Conservation (phyloP, 108 stramenopile genomes). For the Nitzschia palea region DNA sequence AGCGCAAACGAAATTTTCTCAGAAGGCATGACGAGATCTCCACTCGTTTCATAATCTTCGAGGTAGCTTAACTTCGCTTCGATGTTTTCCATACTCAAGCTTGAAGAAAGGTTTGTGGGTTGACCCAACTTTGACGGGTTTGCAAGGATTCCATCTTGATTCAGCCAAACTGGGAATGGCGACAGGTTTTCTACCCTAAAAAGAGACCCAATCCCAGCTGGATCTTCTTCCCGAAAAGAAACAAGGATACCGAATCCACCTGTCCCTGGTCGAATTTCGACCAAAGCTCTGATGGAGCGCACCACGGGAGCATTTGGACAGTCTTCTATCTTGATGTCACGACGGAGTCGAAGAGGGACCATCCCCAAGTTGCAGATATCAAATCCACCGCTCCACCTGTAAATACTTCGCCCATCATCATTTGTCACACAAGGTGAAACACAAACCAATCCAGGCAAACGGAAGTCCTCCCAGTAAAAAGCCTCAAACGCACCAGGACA, state of each 20-base stretch:
- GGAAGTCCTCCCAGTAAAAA: slow-evolving; percentile 69
- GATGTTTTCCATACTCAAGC: background rate
- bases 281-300: slow-evolving; percentile 28
- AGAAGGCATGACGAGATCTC: slow-evolving; percentile 46
- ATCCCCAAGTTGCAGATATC: slow-evolving; percentile 69
- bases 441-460: slow-evolving; percentile 59
- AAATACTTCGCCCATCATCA: slow-evolving; percentile 2
- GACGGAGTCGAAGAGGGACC: slow-evolving; percentile 52
- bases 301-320: background rate
- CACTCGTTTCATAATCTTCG: slow-evolving; percentile 26
- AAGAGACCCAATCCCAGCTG: slow-evolving; percentile 50
- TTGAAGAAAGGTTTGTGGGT: background rate
- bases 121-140: slow-evolving; percentile 35
- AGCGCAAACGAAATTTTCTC: slow-evolving; percentile 52
- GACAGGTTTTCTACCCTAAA: slow-evolving; percentile 72
- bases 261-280: slow-evolving; percentile 64
- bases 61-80: background rate
- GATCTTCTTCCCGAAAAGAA: slow-evolving; percentile 63
- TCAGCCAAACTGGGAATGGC: slow-evolving; percentile 69
- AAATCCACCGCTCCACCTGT: slow-evolving; percentile 75
- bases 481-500: slow-evolving; percentile 40
- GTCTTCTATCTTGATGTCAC: background rate
- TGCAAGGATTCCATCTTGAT: slow-evolving; percentile 65
- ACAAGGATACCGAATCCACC: slow-evolving; percentile 66
- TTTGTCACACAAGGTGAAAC: slow-evolving; percentile 28